phyloP scores from a whole-genome alignment of 2,329 filamentous ascomycete genomes.

The Cylindrodendrum hubeiense region DNA sequence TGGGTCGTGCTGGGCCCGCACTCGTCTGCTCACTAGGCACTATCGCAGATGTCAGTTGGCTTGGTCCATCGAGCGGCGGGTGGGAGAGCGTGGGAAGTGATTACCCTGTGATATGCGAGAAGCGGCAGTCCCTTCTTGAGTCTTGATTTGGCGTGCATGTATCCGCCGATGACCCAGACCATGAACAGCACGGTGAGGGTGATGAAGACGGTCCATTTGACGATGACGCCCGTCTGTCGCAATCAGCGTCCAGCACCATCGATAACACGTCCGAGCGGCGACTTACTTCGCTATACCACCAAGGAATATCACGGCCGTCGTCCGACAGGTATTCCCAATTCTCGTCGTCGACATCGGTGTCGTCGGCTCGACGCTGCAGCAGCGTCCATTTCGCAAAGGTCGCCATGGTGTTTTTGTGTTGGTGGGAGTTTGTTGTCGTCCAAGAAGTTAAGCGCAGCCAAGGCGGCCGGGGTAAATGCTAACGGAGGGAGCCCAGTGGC shows the following conservation, averaged over 20 bases:
- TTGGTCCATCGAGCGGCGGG: neutral
- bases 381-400: constrained; percentile 30
- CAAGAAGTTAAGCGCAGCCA: neutral
- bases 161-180: constrained; percentile 75
- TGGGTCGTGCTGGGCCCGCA: constrained; percentile 62
- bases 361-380: constrained; percentile 34
- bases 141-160: constrained; percentile 76
- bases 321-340: constrained; percentile 1
- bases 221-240: constrained; percentile 69
- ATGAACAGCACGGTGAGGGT: constrained; percentile 69
- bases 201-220: constrained; percentile 80
- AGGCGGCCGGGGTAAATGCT: neutral
- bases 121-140: constrained; percentile 75
- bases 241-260: constrained; percentile 6
- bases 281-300: constrained; percentile 47
- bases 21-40: constrained; percentile 65
- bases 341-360: constrained; percentile 12
- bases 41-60: constrained; percentile 39
- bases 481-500: constrained; percentile 3
- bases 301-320: constrained; percentile 42
- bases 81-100: neutral
- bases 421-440: constrained; percentile 2
- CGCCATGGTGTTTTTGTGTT: constrained; percentile 30
- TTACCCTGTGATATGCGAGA: constrained; percentile 77
- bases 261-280: neutral